Percentiles rank a stretch among this genome's conserved stretches.
Evolutionary conservation across 768 basidiomycete species (phyloP).

Genomic region (Inosperma sp.): DNA sequence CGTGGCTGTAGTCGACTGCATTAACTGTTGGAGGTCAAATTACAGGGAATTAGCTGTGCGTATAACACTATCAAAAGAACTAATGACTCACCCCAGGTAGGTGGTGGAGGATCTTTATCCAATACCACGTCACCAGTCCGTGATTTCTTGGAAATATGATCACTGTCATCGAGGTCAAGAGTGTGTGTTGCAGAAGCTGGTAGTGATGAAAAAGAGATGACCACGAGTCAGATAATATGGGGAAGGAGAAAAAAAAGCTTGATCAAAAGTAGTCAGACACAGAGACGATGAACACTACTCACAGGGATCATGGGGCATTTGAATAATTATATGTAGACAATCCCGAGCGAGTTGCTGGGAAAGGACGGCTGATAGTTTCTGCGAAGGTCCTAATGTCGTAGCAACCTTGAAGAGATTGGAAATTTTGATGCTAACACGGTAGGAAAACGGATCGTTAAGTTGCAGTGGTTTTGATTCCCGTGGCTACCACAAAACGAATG

Average conservation of each 20-base stretch:
- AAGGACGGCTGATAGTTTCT: conserved; percentile 3
- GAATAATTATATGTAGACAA: background rate
- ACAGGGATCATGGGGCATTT: conserved; percentile 5
- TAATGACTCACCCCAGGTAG: background rate
- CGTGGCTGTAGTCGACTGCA: background rate
- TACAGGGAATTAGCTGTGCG: conserved; percentile 1
- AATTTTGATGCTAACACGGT: background rate
- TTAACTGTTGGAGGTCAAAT: background rate
- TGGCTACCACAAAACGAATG: background rate
- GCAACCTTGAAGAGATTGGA: conserved; percentile 5
- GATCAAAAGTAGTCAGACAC: background rate
- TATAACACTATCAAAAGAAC: background rate
- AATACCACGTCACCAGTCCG: conserved; percentile 2
- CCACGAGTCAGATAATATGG: conserved; percentile 1
- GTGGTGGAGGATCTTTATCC: conserved; percentile 1
- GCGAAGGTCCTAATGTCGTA: conserved; percentile 3
- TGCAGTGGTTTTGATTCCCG: background rate
- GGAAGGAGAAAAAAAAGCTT: background rate
- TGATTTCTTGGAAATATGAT: background rate
- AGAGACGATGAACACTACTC: conserved; percentile 1
- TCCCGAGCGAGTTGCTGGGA: background rate
- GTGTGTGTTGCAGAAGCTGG: conserved; percentile 1
- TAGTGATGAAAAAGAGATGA: conserved; percentile 1
- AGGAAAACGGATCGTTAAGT: conserved; percentile 1
- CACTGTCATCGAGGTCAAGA: background rate